Conservation (phyloP, 768 basidiomycete species). For the Sporobolomyces pararoseus region DNA sequence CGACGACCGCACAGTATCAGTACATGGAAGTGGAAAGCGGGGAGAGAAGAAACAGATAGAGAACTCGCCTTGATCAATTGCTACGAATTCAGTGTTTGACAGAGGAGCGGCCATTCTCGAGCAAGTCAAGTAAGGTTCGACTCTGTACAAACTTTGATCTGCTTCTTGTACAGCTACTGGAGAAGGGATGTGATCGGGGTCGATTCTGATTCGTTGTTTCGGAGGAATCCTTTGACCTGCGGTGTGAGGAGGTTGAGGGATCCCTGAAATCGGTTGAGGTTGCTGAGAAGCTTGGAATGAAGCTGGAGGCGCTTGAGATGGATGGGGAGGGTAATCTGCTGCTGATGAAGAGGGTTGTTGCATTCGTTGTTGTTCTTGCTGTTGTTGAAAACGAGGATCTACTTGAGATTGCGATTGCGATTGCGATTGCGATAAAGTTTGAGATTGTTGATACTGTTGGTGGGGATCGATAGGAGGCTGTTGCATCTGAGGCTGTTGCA, state of each 20-base stretch:
- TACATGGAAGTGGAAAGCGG: no score
- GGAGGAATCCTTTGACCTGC: slow-evolving; percentile 62
- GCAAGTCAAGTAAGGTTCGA: slow-evolving; percentile 62
- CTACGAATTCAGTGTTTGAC: slow-evolving; percentile 77
- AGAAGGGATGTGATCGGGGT: slow-evolving; percentile 86
- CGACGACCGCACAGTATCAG: not conserved
- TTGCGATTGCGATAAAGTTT: no score
- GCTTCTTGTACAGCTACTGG: slow-evolving; percentile 71
- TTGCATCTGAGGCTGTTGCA: slow-evolving; percentile 31
- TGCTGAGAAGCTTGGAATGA: slow-evolving; percentile 36
- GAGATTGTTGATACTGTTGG: slow-evolving; percentile 23
- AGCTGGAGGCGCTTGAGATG: slow-evolving; percentile 23
- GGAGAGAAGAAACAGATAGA: not conserved
- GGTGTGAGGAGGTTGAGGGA: slow-evolving; percentile 68
- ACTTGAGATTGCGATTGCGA: slow-evolving; percentile 26
- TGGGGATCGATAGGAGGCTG: slow-evolving; percentile 8
- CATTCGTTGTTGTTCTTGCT: not conserved
- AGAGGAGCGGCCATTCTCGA: slow-evolving; percentile 65
- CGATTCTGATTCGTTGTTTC: slow-evolving; percentile 68
- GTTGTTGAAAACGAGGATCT: slow-evolving; percentile 12
- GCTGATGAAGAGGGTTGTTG: slow-evolving; percentile 29
- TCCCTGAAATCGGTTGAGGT: slow-evolving; percentile 44
- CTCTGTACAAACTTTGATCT: slow-evolving; percentile 75
- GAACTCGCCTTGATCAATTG: slow-evolving; percentile 78
- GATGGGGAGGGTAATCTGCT: slow-evolving; percentile 27